These are phyloP conservation scores for Auricularia sp. DNA, from an alignment of 768 basidiomycete species.

Conservation along the genomic window DNA sequence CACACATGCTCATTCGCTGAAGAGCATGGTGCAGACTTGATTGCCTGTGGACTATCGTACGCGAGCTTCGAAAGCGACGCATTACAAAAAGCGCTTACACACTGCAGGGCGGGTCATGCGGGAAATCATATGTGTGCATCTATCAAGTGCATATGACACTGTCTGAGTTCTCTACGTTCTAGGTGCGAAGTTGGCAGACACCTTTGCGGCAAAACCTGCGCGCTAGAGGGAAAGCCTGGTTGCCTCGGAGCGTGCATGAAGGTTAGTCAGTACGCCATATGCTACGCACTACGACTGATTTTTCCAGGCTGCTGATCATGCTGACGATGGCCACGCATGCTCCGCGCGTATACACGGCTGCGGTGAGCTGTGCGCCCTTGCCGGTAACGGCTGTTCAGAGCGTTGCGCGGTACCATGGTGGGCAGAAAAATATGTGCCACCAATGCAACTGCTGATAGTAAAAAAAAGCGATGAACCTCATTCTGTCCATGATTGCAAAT, in stretches of 20 bases:
- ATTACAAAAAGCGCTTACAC: background rate
- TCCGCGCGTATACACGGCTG: conserved; percentile 45
- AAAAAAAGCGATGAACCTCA: conserved; percentile 35
- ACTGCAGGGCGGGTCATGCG: conserved; percentile 44
- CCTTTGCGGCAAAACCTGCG: conserved; percentile 45
- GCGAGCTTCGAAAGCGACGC: conserved; percentile 10
- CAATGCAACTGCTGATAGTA: background rate
- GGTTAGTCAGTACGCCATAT: conserved; percentile 20
- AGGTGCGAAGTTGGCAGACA: conserved; percentile 45
- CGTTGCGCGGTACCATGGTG: conserved; percentile 20
- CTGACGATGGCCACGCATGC: conserved; percentile 42
- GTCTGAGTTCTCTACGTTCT: background rate
- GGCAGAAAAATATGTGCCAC: background rate
- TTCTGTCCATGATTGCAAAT: conserved; percentile 38
- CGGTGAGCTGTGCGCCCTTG: conserved; percentile 19
- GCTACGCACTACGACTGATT: background rate
- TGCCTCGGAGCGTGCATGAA: conserved; percentile 45
- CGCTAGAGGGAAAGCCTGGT: conserved; percentile 35
- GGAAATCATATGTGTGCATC: conserved; percentile 43
- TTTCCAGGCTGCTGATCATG: conserved; percentile 37
- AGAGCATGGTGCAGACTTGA: conserved; percentile 20
- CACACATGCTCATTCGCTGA: conserved; percentile 35
- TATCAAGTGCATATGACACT: too few species aligned
- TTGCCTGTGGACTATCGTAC: conserved; percentile 39
- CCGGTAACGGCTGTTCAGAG: conserved; percentile 23